Base-by-base conservation (phyloP, 1,284 basidiomycete genomes). In the Ganoderma meredithae region DNA sequence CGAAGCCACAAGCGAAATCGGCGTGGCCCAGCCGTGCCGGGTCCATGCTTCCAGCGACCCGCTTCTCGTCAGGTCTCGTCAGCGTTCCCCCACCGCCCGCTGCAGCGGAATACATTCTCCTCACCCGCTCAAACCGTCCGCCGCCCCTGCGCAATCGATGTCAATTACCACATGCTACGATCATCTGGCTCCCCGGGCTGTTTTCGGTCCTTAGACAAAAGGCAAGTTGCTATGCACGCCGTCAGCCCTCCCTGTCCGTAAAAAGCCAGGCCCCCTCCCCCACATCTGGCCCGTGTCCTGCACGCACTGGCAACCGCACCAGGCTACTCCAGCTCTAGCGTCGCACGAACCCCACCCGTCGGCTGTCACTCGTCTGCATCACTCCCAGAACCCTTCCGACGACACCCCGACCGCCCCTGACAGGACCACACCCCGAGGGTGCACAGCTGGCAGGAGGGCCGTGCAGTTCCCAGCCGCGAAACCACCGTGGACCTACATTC, bases 401-500 rank as follows among this genome's bases (percentile, higher is more conserved):
- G 15, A 55, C 53, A 15, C 22, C 53, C 53, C 53, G 13, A 7
- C 15, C 15, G 25, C 31, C 27, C 25, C 25, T 40, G 52, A 27
- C 9, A 15, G 39, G 56, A 53, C 49, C 12, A 15, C 6, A 15
- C 4, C 25, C 52, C 36, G 36, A 39, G 36, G 10, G 36, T 39
- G 36, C 25, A 31, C 19, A 39, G 49, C 41, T 53, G 53, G 13
- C 25, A 27, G 33, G 22, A 53, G 62, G 36, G 49, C 49, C 7
- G n/a, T 44, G 60, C 33, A 17, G 31, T 9, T 49, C 19, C 31
- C 25, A 40, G 33, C 36, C 62, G 15, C 17, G 12, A 33, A 66
- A 68, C 63, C 67, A 47, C 64, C 27, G 59, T 72, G 71, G 71
- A 72, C 71, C 71, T 70, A 72, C 71, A 72, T 67, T 60, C 60